These are phyloP conservation scores for Phytophthora chlamydospora DNA, from an alignment of 352 stramenopile genomes.

Conservation along the genomic window DNA sequence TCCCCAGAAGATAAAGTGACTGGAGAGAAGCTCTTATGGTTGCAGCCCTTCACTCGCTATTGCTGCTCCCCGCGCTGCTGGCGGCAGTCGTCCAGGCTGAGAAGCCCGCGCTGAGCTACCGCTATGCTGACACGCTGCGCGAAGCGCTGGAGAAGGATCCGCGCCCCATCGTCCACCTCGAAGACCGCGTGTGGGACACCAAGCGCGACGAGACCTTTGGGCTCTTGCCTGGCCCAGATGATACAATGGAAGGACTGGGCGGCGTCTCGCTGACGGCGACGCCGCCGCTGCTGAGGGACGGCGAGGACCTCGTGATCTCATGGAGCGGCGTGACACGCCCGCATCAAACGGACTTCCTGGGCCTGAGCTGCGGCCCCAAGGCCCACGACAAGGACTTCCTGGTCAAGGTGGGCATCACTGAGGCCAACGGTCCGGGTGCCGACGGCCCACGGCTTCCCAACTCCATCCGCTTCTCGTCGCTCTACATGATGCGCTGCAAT, in stretches of 20 bases:
- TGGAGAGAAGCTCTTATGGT: conserved; percentile 25
- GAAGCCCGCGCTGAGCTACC: conserved; percentile 26
- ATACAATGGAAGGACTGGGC: conserved; percentile 8
- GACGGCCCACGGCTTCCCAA: conserved; percentile 29
- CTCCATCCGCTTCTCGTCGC: conserved; percentile 63
- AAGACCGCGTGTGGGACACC: conserved; percentile 32
- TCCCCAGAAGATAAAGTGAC: conserved; percentile 9
- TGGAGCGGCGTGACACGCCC: conserved; percentile 57
- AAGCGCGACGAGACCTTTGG: conserved; percentile 13
- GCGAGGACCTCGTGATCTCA: conserved; percentile 75
- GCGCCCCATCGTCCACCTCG: conserved; percentile 17
- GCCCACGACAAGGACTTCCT: conserved; percentile 60
- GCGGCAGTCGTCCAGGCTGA: conserved; percentile 14
- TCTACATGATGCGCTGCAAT: conserved; percentile 84
- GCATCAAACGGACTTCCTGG: conserved; percentile 69
- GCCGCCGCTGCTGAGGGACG: conserved; percentile 56
- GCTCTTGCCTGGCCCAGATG: conserved; percentile 12
- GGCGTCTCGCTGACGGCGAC: conserved; percentile 42
- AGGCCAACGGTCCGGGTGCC: conserved; percentile 25
- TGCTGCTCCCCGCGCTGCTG: conserved; percentile 21
- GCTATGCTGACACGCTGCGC: conserved; percentile 28
- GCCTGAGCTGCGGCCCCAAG: conserved; percentile 71
- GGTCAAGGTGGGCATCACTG: conserved; percentile 40
- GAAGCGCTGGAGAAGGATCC: conserved; percentile 15
- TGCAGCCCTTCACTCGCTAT: conserved; percentile 4